A percentile compares a stretch with the other conserved stretches of the same genome.
These are phyloP conservation scores for Omphalotus olearius DNA, from an alignment of 1,284 basidiomycete genomes.

Conservation along the genomic window DNA sequence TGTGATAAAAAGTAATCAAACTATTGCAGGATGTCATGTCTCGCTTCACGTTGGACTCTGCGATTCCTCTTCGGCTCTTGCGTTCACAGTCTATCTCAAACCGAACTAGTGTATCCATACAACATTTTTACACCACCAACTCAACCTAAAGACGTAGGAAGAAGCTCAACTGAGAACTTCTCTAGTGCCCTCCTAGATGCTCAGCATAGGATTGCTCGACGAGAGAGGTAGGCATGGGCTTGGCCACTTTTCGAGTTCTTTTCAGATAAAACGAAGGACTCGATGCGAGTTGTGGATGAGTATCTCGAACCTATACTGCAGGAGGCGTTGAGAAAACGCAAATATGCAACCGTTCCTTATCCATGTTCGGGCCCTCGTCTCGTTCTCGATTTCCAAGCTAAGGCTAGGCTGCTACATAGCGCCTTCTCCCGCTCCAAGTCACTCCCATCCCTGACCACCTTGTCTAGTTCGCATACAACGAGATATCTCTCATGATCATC, in stretches of 20 bases:
- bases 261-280: slow-evolving; percentile 28
- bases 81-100: slow-evolving; percentile 31
- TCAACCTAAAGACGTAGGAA: neutral
- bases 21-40: slow-evolving; percentile 32
- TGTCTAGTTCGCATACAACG: slow-evolving; percentile 35
- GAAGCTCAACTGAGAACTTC: slow-evolving; percentile 14
- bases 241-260: slow-evolving; percentile 37
- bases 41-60: slow-evolving; percentile 43
- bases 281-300: slow-evolving; percentile 27
- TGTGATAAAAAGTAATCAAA: neutral
- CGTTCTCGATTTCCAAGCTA: no score
- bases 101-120: slow-evolving; percentile 28
- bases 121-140: slow-evolving; percentile 17
- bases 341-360: no score
- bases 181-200: slow-evolving; percentile 29
- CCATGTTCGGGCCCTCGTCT: no score
- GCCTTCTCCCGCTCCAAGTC: no score
- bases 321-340: slow-evolving; percentile 27
- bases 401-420: no score
- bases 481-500: slow-evolving; percentile 36
- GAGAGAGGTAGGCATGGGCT: slow-evolving; percentile 23
- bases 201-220: slow-evolving; percentile 23
- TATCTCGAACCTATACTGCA: slow-evolving; percentile 34
- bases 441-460: neutral
- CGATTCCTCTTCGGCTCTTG: slow-evolving; percentile 38